Evolutionary conservation across 176 grass and related monocot species (phyloP).

Genomic region (Urochloa ruziziensis): DNA sequence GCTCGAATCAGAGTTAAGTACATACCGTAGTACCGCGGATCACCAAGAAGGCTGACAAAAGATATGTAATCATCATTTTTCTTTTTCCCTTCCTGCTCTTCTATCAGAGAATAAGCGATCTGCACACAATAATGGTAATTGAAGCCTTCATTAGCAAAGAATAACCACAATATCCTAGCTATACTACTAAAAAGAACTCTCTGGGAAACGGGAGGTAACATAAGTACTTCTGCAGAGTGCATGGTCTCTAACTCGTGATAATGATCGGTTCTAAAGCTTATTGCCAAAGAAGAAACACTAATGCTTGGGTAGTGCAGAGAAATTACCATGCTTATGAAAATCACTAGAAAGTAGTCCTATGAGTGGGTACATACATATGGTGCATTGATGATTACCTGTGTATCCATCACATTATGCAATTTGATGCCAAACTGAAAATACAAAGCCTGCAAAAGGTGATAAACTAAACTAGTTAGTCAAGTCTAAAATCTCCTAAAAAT

Average conservation of each 20-base stretch:
- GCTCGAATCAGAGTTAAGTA: conserved; percentile 8
- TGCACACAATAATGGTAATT: conserved; percentile 33
- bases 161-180: neutral
- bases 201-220: neutral
- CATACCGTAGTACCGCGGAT: conserved; percentile 89
- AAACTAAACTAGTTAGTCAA: conserved; percentile 16
- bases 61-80: conserved; percentile 76
- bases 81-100: conserved; percentile 86
- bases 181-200: neutral
- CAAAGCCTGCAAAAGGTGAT: conserved; percentile 72
- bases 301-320: conserved; percentile 1
- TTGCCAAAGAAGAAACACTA: neutral
- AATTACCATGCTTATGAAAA: neutral
- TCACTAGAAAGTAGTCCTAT: neutral
- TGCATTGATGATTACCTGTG: conserved; percentile 88
- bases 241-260: conserved; percentile 17
- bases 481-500: neutral
- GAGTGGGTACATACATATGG: neutral
- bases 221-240: neutral
- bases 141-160: neutral
- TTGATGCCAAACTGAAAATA: conserved; percentile 98
- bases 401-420: conserved; percentile 94
- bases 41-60: conserved; percentile 89
- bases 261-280: conserved; percentile 1
- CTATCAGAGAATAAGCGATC: conserved; percentile 91